Conservation (phyloP, 805 yeast species). For the Tetrapisispora fleetii region DNA sequence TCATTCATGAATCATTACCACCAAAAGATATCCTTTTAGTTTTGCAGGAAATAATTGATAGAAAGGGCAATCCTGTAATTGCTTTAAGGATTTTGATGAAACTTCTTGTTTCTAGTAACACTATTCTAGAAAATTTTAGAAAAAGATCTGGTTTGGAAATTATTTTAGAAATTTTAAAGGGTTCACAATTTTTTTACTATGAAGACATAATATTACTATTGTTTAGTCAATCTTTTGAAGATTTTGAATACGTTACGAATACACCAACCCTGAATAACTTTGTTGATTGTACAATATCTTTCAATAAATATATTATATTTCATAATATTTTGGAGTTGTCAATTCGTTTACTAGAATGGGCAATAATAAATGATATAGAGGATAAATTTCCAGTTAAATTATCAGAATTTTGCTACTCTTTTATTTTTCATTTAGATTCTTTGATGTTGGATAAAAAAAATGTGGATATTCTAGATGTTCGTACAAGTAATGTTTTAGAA, state of each 20-base stretch:
- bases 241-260: neutral
- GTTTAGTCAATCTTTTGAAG: constrained; percentile 29
- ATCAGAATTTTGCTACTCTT: constrained; percentile 21
- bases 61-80: constrained; percentile 10
- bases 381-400: constrained; percentile 30
- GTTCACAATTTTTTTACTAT: constrained; percentile 20
- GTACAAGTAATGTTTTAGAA: constrained; percentile 15
- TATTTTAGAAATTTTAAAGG: constrained; percentile 38
- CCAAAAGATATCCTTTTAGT: constrained; percentile 58
- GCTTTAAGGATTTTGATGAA: constrained; percentile 40
- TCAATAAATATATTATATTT: constrained; percentile 16
- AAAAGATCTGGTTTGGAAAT: constrained; percentile 38
- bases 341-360: constrained; percentile 30
- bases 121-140: constrained; percentile 40
- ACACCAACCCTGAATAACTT: neutral
- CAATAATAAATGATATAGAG: constrained; percentile 28
- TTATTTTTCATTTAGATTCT: constrained; percentile 14
- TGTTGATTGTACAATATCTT: neutral
- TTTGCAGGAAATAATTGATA: constrained; percentile 26
- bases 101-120: constrained; percentile 39
- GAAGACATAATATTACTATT: constrained; percentile 38
- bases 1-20: constrained; percentile 43
- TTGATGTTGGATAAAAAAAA: constrained; percentile 24
- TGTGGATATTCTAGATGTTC: constrained; percentile 26
- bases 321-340: constrained; percentile 37